These are phyloP conservation scores for Fraxinus dipetala DNA, from an alignment of 305 asterid genomes.

Conservation along the genomic window DNA sequence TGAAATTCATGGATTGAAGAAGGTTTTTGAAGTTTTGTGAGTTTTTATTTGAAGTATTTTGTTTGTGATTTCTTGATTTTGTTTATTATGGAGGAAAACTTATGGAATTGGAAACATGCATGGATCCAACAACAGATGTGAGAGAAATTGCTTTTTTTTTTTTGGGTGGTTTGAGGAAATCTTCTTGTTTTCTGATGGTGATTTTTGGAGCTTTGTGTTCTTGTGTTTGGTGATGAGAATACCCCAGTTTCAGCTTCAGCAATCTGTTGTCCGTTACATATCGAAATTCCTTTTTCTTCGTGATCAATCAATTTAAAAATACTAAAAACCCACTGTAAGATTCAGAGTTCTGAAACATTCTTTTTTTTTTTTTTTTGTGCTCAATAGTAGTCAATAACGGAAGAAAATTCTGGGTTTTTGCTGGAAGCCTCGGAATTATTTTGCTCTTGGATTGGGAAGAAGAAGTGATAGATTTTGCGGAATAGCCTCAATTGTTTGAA, in stretches of 20 bases:
- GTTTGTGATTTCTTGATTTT: not conserved
- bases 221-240: slow-evolving; percentile 35
- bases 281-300: slow-evolving; percentile 31
- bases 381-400: slow-evolving; percentile 3
- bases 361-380: not conserved
- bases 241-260: slow-evolving; percentile 29
- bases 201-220: slow-evolving; percentile 28
- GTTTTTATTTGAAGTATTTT: not conserved
- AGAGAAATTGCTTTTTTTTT: not conserved
- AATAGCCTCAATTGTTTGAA: not conserved
- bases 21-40: not conserved
- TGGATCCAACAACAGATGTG: slow-evolving; percentile 11
- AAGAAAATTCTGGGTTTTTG: not conserved
- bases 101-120: not conserved
- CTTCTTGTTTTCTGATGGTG: not conserved
- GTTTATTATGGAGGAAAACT: slow-evolving; percentile 21
- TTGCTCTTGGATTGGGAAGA: not conserved
- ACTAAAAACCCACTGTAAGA: not conserved
- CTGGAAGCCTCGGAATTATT: not conserved
- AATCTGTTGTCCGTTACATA: slow-evolving; percentile 24
- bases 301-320: slow-evolving; percentile 9
- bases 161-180: not conserved
- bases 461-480: not conserved
- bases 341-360: slow-evolving; percentile 13
- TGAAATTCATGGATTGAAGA: slow-evolving; percentile 2